phyloP scores from a whole-genome alignment of 176 grass and related monocot species.

The Aegilops bicornis region DNA sequence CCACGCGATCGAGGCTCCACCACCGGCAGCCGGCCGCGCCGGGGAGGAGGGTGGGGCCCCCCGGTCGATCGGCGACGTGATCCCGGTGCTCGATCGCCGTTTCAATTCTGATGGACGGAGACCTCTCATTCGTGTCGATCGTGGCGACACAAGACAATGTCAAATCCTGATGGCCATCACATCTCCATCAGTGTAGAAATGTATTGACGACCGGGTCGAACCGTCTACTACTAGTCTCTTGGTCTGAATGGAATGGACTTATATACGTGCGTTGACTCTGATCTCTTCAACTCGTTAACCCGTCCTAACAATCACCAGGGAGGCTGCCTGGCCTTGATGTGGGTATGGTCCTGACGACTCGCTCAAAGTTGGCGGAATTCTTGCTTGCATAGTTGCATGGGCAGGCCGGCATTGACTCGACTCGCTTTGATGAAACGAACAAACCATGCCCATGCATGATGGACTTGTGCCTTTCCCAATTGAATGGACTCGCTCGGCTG shows the following conservation, averaged over 20 bases:
- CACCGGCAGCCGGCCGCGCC: constrained; percentile 12
- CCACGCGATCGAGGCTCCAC: not conserved
- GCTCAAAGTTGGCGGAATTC: not conserved
- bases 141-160: not conserved
- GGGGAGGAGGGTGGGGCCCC: not conserved
- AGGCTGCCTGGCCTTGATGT: not conserved
- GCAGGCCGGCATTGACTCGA: constrained; percentile 32
- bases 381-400: not conserved
- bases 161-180: not conserved
- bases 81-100: constrained; percentile 16
- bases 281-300: not conserved
- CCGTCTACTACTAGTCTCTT: no score
- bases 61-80: constrained; percentile 17
- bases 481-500: not conserved
- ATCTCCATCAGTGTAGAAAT: not conserved
- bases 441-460: no score
- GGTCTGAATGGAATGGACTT: not conserved
- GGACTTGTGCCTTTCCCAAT: no score
- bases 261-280: not conserved
- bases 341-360: not conserved
- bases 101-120: not conserved
- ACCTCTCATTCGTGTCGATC: not conserved
- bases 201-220: not conserved
- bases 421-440: not conserved
- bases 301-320: not conserved